Evolutionary conservation across 73 alveolate genomes (phyloP).

Genomic region (Paramecium tetraurelia): DNA sequence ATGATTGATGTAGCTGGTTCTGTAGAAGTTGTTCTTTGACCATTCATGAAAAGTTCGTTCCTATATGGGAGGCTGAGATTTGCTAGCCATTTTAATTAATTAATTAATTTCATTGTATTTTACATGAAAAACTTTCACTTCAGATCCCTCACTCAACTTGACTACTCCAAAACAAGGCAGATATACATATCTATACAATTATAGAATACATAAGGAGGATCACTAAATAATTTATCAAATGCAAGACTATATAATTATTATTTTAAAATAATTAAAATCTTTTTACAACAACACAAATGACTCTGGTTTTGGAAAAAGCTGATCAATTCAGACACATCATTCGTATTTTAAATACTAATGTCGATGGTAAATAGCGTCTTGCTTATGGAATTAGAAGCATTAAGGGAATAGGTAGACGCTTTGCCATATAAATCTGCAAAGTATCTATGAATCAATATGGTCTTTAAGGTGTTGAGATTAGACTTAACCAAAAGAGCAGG

Average conservation of each 20-base stretch:
- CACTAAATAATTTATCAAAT: neutral
- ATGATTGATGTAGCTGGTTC: constrained; percentile 46
- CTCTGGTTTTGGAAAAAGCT: constrained; percentile 68
- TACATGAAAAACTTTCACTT: neutral
- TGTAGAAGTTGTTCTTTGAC: constrained; percentile 52
- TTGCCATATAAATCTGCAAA: constrained; percentile 88
- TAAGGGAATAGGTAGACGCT: constrained; percentile 98
- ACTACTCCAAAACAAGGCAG: too few relatives aligned
- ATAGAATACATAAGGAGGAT: neutral
- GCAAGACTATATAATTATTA: neutral
- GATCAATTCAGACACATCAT: constrained; percentile 90
- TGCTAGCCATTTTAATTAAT: neutral
- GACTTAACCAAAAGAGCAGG: neutral
- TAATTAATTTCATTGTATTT: neutral
- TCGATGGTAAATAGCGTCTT: constrained; percentile 96
- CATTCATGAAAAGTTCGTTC: constrained; percentile 39
- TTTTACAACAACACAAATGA: neutral
- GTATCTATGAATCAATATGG: constrained; percentile 52
- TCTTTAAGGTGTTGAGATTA: neutral
- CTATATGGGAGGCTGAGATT: constrained; percentile 29
- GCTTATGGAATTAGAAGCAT: constrained; percentile 95
- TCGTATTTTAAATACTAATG: constrained; percentile 98
- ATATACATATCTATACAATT: too few relatives aligned
- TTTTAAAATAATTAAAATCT: neutral
- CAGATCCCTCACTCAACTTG: neutral